phyloP scores from a whole-genome alignment of 108 stramenopile species.

The Halocafeteria seosinensis region DNA sequence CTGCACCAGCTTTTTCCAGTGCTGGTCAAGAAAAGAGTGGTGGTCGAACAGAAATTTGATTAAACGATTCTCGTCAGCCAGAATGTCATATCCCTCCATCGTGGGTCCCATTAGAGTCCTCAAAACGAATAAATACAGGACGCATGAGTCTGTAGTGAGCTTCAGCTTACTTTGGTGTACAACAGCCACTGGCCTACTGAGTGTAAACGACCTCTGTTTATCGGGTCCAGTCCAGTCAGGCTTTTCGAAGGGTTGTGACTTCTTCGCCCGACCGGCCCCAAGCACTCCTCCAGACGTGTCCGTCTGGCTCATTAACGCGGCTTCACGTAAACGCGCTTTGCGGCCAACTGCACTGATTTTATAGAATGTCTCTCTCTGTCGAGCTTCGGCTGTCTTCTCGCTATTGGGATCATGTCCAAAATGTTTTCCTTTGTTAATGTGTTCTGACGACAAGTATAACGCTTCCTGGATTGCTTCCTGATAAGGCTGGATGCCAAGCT shows the following conservation, averaged over 20 bases:
- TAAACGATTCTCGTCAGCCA: background rate
- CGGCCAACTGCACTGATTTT: too few species aligned
- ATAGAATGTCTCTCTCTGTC: too few species aligned
- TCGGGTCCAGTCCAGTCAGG: background rate
- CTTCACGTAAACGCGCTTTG: too few species aligned
- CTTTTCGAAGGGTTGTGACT: background rate
- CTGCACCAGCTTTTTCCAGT: background rate
- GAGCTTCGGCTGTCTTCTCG: too few species aligned
- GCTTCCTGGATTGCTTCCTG: too few species aligned
- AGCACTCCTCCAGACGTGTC: too few species aligned
- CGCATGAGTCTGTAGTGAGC: background rate
- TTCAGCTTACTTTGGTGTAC: background rate
- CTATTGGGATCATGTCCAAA: too few species aligned
- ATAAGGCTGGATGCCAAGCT: too few species aligned
- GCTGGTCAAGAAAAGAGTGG: background rate
- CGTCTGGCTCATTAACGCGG: too few species aligned
- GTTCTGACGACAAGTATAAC: too few species aligned
- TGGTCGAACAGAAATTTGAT: background rate
- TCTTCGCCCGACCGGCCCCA: background rate
- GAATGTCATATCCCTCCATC: background rate
- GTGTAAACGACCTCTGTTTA: background rate
- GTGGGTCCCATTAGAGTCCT: background rate
- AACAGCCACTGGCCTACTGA: background rate
- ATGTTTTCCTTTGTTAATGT: too few species aligned
- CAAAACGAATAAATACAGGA: background rate